Base-by-base conservation (phyloP, 1,284 basidiomycete genomes). In the Porodaedalea pini region DNA sequence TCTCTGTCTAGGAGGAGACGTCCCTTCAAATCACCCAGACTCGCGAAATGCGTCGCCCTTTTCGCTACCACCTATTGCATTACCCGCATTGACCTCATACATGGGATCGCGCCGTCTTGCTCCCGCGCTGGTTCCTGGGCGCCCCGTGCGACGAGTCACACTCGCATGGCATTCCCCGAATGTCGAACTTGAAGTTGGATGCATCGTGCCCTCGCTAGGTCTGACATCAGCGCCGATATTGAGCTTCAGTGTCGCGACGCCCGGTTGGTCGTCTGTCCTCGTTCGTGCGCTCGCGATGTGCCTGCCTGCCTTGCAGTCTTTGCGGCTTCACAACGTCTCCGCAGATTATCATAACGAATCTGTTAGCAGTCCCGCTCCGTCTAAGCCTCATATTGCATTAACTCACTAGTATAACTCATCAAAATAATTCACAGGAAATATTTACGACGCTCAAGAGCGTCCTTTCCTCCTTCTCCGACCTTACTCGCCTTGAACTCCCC, bases 161-260 rank as follows among this genome's bases (percentile, higher is more conserved):
- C 52, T 61, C 25, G 59, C 59, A 11, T 61, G 59, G 59, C 55
- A 61, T 17, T 50, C 59, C 5, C 58, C 54, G 23, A 60, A 60
- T 25, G 44, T 60, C 8, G 58, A 60, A 40, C 40, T 56, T 25
- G 58, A 60, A 44, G 54, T 60, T 19, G 25, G 23, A 19, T 60
- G 54, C 37, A 40, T 60, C 47, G 34, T 60, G 1, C 58, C 58
- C 39, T 36, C 39, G 2, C 47, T 60, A n/a, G 37, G 48, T 11
- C 19, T 37, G 27, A 45, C 58, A 13, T 60, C 58, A 13, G 37
- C 29, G 15, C 31, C 54, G 7, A 41, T 56, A 13, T 21, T 37
- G 19, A 60, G 41, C 44, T 61, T 61, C 51, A 61, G 59, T 44
- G 50, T 51, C 39, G 59, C 59, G 31, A 61, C 59, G 19, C 56